Conservation (phyloP, 139 green algal genomes). For the Auxenochlorella pyrenoidosa region DNA sequence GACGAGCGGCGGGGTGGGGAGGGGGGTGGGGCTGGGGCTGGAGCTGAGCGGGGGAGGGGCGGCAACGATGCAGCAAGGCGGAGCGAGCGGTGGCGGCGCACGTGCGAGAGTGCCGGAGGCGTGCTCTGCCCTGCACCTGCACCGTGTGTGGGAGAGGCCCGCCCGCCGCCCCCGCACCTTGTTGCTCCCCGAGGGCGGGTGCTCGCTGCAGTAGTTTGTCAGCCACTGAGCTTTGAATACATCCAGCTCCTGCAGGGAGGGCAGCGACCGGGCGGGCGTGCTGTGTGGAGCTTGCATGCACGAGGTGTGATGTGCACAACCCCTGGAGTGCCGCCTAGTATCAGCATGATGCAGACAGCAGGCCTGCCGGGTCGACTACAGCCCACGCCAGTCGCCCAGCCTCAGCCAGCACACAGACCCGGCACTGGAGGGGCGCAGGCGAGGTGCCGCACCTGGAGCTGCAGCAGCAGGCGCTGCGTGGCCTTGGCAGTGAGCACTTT, state of each 20-base stretch:
- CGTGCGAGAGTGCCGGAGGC: not conserved
- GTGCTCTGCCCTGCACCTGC: not conserved
- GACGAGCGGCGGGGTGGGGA: not conserved
- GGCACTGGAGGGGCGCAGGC: too few relatives aligned
- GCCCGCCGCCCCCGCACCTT: conserved; percentile 24
- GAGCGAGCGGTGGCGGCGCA: not conserved
- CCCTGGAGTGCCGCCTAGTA: not conserved
- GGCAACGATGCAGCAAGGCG: not conserved
- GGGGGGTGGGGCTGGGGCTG: not conserved
- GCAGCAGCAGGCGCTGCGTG: conserved; percentile 15
- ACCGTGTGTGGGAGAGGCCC: not conserved
- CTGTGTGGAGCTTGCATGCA: too few relatives aligned
- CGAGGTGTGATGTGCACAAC: too few relatives aligned
- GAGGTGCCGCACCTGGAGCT: conserved; percentile 39
- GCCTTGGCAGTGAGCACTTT: conserved; percentile 45
- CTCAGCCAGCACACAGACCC: too few relatives aligned
- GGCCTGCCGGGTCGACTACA: not conserved
- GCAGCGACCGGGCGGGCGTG: too few relatives aligned
- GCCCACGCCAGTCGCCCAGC: too few relatives aligned
- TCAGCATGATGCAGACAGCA: not conserved
- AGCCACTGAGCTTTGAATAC: conserved; percentile 47
- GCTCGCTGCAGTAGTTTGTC: conserved; percentile 37
- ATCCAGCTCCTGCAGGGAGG: conserved; percentile 44
- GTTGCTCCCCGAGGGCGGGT: conserved; percentile 44
- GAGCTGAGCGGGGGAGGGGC: not conserved